Base-by-base conservation (phyloP, 1,284 basidiomycete genomes). In the Apiotrichum domesticum region DNA sequence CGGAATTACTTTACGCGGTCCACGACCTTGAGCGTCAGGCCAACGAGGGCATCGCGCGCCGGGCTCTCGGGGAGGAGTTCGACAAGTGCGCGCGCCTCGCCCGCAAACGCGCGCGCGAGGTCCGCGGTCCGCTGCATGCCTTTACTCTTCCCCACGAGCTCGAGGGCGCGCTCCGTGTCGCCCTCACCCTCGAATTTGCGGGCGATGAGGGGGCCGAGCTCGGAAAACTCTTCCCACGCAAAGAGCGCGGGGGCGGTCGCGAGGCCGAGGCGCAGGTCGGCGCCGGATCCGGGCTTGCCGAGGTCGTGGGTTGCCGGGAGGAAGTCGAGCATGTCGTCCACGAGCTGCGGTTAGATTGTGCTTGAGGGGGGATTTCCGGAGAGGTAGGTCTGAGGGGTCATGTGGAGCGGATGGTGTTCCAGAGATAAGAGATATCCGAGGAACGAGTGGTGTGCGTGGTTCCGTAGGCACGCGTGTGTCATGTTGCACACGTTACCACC, bases 181-280 rank as follows among this genome's bases (percentile, higher is more conserved):
- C 92, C 95, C 34, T 83, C 80, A 14, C 83, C 78, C 44, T 82
- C 79, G 73, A 98, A 96, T 77, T 90, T 88, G 54, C 96, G 84
- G 50, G 82, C 79, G 55, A 98, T 93, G 61, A 98, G 79, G 1
- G 87, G 85, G 2, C 86, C 85, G 72, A 96, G 80, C 11, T 70
- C 64, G 6, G 89, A 84, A 72, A 89, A 82, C 72, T 96, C 87
- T 75, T 96, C 90, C 81, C 90, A 92, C 13, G 96, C 95, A 70
- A 88, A 98, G n/a, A 99, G 78, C 1, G 88, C 88, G 0, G 95
- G 95, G 0, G 89, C 95, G 0, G 93, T 96, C 2, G 92, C 89
- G 29, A 96, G 80, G 1, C 94, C 93, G 0, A 95, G 79, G 56
- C 86, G 83, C 41, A 97, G 80, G 75, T 98, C 91, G 0, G 90